phyloP scores from a whole-genome alignment of 2,329 filamentous ascomycete genomes.

The Hypoxylon sp. region DNA sequence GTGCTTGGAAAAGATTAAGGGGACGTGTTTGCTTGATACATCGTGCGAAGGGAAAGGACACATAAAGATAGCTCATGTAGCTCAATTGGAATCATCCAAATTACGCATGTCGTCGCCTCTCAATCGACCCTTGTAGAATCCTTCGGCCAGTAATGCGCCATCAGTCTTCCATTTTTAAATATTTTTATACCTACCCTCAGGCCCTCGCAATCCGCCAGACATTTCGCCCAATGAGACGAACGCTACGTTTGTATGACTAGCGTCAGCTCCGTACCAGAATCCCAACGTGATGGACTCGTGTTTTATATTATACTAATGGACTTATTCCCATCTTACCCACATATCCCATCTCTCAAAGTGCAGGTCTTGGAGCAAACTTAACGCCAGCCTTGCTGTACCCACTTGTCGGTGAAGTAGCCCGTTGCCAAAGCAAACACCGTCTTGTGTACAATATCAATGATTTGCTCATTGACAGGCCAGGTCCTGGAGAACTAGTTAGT shows the following conservation, averaged over 20 bases:
- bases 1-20: slow-evolving; percentile 29
- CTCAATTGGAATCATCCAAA: slow-evolving; percentile 37
- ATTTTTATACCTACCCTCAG: background rate
- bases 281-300: background rate
- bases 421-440: slow-evolving; percentile 10
- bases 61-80: slow-evolving; percentile 16
- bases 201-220: background rate
- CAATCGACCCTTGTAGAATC: slow-evolving; percentile 8
- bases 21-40: slow-evolving; percentile 6
- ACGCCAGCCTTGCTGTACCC: slow-evolving; percentile 7
- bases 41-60: slow-evolving; percentile 24
- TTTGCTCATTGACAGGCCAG: slow-evolving; percentile 3
- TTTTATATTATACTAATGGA: background rate
- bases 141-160: background rate
- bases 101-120: slow-evolving; percentile 6
- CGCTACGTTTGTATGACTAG: background rate
- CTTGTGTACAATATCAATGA: slow-evolving; percentile 8
- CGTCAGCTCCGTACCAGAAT: background rate
- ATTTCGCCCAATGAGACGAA: background rate
- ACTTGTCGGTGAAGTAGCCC: slow-evolving; percentile 18
- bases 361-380: background rate
- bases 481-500: background rate
- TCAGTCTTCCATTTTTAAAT: background rate
- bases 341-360: background rate
- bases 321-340: background rate